These are phyloP conservation scores for Stramenopiles sp. DNA, from an alignment of 352 stramenopile species.

Conservation along the genomic window DNA sequence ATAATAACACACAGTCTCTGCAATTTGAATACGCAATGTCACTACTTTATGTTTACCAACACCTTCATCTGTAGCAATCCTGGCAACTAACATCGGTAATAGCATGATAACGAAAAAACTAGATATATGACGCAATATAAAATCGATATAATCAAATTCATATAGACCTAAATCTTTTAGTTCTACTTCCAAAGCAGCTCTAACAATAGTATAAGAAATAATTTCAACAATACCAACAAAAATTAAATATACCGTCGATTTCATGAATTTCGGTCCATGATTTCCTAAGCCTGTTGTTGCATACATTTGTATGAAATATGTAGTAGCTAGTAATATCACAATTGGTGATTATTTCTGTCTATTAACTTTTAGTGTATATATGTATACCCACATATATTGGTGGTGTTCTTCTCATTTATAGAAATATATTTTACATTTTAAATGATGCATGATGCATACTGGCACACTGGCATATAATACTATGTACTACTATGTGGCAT, in stretches of 20 bases:
- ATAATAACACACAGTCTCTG: neutral
- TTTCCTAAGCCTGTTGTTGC: no score
- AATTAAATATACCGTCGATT: neutral
- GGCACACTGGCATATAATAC: no score
- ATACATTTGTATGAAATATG: no score
- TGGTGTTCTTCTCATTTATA: no score
- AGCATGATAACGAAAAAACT: neutral
- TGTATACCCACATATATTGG: no score
- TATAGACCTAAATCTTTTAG: neutral
- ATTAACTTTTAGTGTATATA: no score
- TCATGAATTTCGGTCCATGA: neutral
- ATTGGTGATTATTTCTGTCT: no score
- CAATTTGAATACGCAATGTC: neutral
- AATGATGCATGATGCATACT: no score
- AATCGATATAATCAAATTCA: constrained; percentile 1
- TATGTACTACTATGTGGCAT: no score
- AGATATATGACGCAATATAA: neutral
- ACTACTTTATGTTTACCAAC: neutral
- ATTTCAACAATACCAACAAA: neutral
- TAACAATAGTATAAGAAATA: neutral
- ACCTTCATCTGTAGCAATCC: neutral
- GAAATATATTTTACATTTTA: no score
- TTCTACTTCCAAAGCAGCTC: neutral
- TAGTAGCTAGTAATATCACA: no score
- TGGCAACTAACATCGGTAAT: neutral